These are phyloP conservation scores for Psilocybe azurescens DNA, from an alignment of 768 basidiomycete species.

Conservation along the genomic window DNA sequence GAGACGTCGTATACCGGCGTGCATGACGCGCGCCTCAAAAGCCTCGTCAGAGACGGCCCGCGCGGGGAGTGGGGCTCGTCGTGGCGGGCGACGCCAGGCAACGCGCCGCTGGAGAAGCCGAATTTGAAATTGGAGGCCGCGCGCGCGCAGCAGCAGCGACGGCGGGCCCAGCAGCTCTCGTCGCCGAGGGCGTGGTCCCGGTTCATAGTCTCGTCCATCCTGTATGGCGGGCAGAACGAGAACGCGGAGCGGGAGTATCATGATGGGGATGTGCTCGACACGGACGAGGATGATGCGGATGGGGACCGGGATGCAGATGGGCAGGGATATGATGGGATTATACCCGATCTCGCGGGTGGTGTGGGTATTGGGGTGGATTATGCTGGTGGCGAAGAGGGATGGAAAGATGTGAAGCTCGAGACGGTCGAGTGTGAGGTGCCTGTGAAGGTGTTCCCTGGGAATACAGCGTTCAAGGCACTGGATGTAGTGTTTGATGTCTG, in stretches of 20 bases:
- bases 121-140: constrained; percentile 26
- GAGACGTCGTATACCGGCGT: constrained; percentile 48
- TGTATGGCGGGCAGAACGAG: constrained; percentile 25
- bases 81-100: constrained; percentile 61
- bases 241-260: constrained; percentile 58
- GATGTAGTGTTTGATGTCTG: constrained; percentile 79
- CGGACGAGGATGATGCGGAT: constrained; percentile 51
- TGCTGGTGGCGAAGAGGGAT: constrained; percentile 59
- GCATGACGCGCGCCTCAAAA: constrained; percentile 58
- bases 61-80: constrained; percentile 76
- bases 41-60: constrained; percentile 59
- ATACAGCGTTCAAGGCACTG: constrained; percentile 82
- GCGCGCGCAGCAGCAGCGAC: constrained; percentile 14
- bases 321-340: constrained; percentile 54
- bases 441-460: constrained; percentile 86
- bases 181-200: constrained; percentile 43
- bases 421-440: constrained; percentile 96
- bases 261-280: constrained; percentile 56
- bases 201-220: constrained; percentile 42
- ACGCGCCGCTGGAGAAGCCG: constrained; percentile 65
- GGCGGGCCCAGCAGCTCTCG: constrained; percentile 13
- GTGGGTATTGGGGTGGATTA: constrained; percentile 58
- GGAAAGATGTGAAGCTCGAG: constrained; percentile 75
- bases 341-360: constrained; percentile 49
- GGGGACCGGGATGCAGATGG: constrained; percentile 51